A percentile compares a stretch with the other conserved stretches of the same genome.
phyloP scores from a whole-genome alignment of 352 stramenopile genomes.

The Phytophthora ramorum region DNA sequence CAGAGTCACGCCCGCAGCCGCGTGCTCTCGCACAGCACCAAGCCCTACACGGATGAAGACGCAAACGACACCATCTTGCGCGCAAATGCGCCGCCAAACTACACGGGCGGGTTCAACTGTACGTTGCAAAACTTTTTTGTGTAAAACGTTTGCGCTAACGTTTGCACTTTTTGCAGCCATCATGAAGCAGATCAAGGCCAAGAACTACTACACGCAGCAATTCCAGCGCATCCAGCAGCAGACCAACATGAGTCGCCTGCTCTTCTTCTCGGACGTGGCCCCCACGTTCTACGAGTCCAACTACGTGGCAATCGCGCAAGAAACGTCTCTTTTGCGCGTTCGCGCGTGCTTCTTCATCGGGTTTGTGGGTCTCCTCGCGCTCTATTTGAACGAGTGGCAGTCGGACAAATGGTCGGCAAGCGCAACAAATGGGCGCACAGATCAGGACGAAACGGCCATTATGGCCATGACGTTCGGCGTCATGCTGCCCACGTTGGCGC shows the following conservation, averaged over 20 bases:
- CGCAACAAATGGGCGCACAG: constrained; percentile 39
- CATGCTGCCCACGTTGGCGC: constrained; percentile 57
- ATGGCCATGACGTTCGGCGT: constrained; percentile 67
- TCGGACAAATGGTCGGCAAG: constrained; percentile 50
- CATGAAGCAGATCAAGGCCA: constrained; percentile 82
- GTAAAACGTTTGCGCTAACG: neutral
- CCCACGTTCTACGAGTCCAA: constrained; percentile 71
- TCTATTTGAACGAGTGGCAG: constrained; percentile 65
- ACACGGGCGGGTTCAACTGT: constrained; percentile 66
- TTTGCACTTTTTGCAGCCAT: constrained; percentile 47
- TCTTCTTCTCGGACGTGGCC: constrained; percentile 68
- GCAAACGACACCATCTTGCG: constrained; percentile 73
- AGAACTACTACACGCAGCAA: constrained; percentile 81
- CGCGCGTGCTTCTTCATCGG: constrained; percentile 68
- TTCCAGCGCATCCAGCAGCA: constrained; percentile 85
- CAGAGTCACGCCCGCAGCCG: constrained; percentile 33
- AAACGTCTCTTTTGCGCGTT: constrained; percentile 57
- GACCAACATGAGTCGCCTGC: constrained; percentile 66
- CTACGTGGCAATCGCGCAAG: constrained; percentile 64
- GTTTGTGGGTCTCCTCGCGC: constrained; percentile 57
- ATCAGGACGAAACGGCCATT: constrained; percentile 51
- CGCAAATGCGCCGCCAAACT: constrained; percentile 72
- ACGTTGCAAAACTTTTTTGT: constrained; percentile 3
- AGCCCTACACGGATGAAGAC: constrained; percentile 61
- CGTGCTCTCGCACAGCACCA: constrained; percentile 32